phyloP scores from a whole-genome alignment of 352 stramenopile species.

The Globisporangium nagaii region DNA sequence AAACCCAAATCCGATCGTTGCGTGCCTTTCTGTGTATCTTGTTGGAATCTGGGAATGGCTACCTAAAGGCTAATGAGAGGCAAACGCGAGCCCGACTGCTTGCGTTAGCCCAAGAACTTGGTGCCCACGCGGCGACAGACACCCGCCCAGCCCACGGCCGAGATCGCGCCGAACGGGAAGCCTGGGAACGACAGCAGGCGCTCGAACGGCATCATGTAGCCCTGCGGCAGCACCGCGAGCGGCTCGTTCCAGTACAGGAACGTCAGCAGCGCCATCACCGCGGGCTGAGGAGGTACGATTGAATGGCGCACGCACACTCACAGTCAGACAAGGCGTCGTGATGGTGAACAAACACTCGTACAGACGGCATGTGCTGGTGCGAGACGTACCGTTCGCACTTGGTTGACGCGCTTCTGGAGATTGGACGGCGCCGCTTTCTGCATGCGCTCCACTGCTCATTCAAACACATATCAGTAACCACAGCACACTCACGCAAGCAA shows the following conservation, averaged over 20 bases:
- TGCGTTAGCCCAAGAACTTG: conserved; percentile 58
- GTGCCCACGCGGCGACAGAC: conserved; percentile 70
- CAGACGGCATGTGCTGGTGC: neutral
- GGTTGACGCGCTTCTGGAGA: conserved; percentile 70
- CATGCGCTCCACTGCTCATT: conserved; percentile 58
- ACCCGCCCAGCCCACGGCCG: conserved; percentile 65
- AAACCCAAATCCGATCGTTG: neutral
- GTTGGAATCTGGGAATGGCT: no score
- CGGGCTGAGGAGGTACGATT: conserved; percentile 27
- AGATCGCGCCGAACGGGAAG: conserved; percentile 72
- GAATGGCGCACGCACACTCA: neutral
- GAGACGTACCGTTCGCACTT: conserved; percentile 56
- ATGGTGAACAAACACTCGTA: neutral
- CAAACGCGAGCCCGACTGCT: no score
- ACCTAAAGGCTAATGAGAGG: no score
- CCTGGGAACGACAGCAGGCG: conserved; percentile 68
- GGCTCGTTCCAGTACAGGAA: conserved; percentile 78
- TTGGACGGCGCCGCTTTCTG: conserved; percentile 56
- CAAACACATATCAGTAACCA: neutral
- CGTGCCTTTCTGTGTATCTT: neutral
- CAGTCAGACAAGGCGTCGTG: neutral
- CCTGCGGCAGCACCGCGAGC: conserved; percentile 61
- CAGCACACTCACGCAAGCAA: neutral
- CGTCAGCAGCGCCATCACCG: conserved; percentile 42
- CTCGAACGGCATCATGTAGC: conserved; percentile 74